Evolutionary conservation across 208 protist genomes (phyloP).

Genomic region (Phytomonas francai): DNA sequence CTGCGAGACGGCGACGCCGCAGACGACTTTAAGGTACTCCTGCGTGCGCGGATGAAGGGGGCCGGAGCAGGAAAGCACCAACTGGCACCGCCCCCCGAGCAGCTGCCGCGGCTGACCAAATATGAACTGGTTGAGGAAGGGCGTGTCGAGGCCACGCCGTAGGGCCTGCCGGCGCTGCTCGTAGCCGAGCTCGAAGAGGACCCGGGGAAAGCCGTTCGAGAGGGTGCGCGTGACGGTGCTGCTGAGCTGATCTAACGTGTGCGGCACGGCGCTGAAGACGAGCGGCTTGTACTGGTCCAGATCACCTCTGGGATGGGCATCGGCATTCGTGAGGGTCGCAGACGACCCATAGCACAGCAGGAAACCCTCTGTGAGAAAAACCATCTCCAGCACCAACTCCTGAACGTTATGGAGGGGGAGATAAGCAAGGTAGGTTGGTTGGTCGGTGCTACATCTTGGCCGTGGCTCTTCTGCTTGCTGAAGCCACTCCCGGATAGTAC

Average conservation of each 20-base stretch:
- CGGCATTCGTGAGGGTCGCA: slow-evolving; percentile 35
- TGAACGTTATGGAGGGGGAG: slow-evolving; percentile 72
- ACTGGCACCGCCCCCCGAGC: slow-evolving; percentile 62
- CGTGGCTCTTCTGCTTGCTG: not conserved
- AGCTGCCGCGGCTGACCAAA: slow-evolving; percentile 59
- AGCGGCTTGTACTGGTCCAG: slow-evolving; percentile 62
- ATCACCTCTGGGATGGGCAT: slow-evolving; percentile 56
- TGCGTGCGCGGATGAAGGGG: slow-evolving; percentile 41
- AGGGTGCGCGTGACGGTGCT: slow-evolving; percentile 38
- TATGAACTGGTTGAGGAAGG: slow-evolving; percentile 63
- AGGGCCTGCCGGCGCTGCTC: slow-evolving; percentile 43
- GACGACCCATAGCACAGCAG: slow-evolving; percentile 60
- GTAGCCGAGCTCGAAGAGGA: slow-evolving; percentile 63
- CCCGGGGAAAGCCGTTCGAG: slow-evolving; percentile 22
- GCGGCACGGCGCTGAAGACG: slow-evolving; percentile 47
- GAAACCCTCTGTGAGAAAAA: slow-evolving; percentile 30
- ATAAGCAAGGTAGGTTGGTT: slow-evolving; percentile 70
- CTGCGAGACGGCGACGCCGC: slow-evolving; percentile 46
- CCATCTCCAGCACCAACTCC: slow-evolving; percentile 49
- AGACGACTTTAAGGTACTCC: slow-evolving; percentile 67
- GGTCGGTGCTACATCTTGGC: slow-evolving; percentile 6
- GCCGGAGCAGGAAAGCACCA: slow-evolving; percentile 48
- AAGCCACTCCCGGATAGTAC: no score
- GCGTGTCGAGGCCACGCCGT: slow-evolving; percentile 51
- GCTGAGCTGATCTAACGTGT: slow-evolving; percentile 52